phyloP scores from a whole-genome alignment of 2,329 filamentous ascomycete species.

The Fusarium sp. region DNA sequence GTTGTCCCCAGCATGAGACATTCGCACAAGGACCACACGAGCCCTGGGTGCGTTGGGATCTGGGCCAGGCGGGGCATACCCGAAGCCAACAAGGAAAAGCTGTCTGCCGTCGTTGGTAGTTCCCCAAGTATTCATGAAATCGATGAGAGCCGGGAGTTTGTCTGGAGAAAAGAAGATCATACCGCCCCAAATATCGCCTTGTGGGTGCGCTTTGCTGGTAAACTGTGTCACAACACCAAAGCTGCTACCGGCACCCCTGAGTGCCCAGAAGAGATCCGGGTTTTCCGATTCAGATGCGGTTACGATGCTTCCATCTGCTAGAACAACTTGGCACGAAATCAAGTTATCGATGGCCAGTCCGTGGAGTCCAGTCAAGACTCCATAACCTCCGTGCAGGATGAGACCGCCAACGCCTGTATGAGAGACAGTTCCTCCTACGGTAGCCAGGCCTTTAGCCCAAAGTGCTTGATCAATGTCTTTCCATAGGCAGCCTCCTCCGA shows the following conservation, averaged over 20 bases:
- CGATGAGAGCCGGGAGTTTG: slow-evolving; percentile 48
- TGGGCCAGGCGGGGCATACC: slow-evolving; percentile 35
- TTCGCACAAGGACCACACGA: slow-evolving; percentile 31
- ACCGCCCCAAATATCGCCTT: slow-evolving; percentile 52
- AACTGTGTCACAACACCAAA: slow-evolving; percentile 60
- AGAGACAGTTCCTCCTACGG: slow-evolving; percentile 71
- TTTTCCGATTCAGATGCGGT: slow-evolving; percentile 59
- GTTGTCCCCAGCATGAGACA: slow-evolving; percentile 40
- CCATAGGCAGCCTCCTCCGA: slow-evolving; percentile 66
- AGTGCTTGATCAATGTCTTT: slow-evolving; percentile 65
- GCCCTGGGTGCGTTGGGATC: slow-evolving; percentile 39
- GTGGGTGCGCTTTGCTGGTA: slow-evolving; percentile 49
- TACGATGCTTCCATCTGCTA: slow-evolving; percentile 54
- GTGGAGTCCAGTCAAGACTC: slow-evolving; percentile 65
- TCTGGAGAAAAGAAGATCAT: slow-evolving; percentile 44
- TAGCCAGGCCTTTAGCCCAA: slow-evolving; percentile 64
- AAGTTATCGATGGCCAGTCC: slow-evolving; percentile 63
- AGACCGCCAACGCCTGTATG: slow-evolving; percentile 73
- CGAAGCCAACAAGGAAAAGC: slow-evolving; percentile 32
- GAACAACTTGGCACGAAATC: slow-evolving; percentile 55
- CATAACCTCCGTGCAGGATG: slow-evolving; percentile 69
- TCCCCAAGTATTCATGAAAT: slow-evolving; percentile 49
- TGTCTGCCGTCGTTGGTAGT: slow-evolving; percentile 44
- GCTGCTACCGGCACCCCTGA: slow-evolving; percentile 57
- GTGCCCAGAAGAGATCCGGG: slow-evolving; percentile 56